A percentile compares a stretch with the other conserved stretches of the same genome.
Evolutionary conservation across 1,284 basidiomycete species (phyloP).

Genomic region (Ustilago trichophora): DNA sequence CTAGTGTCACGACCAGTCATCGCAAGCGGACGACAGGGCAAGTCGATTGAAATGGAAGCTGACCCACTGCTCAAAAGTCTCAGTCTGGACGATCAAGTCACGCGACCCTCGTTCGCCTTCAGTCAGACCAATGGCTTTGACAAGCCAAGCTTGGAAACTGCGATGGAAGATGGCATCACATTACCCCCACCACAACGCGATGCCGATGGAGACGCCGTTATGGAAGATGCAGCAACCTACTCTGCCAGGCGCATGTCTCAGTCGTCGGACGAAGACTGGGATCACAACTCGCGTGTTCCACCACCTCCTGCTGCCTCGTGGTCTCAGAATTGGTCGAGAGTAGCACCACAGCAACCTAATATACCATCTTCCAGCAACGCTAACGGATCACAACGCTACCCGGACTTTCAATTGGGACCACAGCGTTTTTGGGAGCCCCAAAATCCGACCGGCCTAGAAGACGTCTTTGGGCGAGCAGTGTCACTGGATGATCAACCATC

Average conservation of each 20-base stretch:
- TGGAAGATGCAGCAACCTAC: conserved; percentile 31
- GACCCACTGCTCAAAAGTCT: conserved; percentile 25
- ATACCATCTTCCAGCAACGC: too few species aligned
- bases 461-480: conserved; percentile 46
- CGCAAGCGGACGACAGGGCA: not conserved
- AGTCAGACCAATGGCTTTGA: not conserved
- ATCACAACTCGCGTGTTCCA: not conserved
- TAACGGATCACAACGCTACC: conserved; percentile 5
- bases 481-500: conserved; percentile 23
- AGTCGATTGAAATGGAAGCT: not conserved
- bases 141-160: not conserved
- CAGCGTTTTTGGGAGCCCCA: conserved; percentile 53
- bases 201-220: conserved; percentile 33
- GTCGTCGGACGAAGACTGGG: conserved; percentile 21
- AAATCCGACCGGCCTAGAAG: conserved; percentile 54
- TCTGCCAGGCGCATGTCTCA: conserved; percentile 11
- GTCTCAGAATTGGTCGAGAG: too few species aligned
- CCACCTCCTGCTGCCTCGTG: not conserved
- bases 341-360: too few species aligned
- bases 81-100: conserved; percentile 23
- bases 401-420: conserved; percentile 44
- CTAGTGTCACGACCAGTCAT: conserved; percentile 32
- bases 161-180: not conserved
- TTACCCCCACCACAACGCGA: conserved; percentile 5
- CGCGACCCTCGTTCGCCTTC: not conserved